Evolutionary conservation across 208 protist genomes (phyloP).

Genomic region (Jaenimonas drosophilae): DNA sequence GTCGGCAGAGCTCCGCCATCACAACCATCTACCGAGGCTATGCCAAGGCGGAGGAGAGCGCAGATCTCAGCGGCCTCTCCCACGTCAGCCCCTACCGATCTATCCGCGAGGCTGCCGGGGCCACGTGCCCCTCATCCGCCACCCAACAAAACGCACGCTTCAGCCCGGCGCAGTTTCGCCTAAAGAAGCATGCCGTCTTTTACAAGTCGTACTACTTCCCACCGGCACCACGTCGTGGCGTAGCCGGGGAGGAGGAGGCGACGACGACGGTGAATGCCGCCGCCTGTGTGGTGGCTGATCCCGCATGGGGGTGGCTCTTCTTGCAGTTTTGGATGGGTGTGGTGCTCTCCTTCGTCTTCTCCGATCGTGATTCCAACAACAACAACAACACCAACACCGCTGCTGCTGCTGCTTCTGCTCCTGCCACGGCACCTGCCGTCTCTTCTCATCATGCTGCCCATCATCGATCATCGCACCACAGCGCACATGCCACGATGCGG

Average conservation of each 20-base stretch:
- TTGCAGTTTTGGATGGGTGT: slow-evolving; percentile 25
- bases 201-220: slow-evolving; percentile 24
- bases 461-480: neutral
- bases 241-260: too few relatives aligned
- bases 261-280: neutral
- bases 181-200: slow-evolving; percentile 1
- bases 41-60: neutral
- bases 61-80: too few relatives aligned
- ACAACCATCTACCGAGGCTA: neutral
- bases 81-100: too few relatives aligned
- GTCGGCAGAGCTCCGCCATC: too few relatives aligned
- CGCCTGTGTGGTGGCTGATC: slow-evolving; percentile 6
- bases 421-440: neutral
- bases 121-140: too few relatives aligned
- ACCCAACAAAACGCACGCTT: neutral
- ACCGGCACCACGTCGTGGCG: too few relatives aligned
- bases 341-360: slow-evolving; percentile 12
- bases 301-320: slow-evolving; percentile 25
- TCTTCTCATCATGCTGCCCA: neutral
- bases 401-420: neutral
- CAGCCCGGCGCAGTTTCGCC: neutral
- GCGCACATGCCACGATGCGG: too few relatives aligned
- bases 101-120: neutral
- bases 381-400: neutral
- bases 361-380: neutral